A percentile compares a stretch with the other conserved stretches of the same genome.
Conservation (phyloP, 495 filamentous ascomycete genomes). For the Zalerion maritima region DNA sequence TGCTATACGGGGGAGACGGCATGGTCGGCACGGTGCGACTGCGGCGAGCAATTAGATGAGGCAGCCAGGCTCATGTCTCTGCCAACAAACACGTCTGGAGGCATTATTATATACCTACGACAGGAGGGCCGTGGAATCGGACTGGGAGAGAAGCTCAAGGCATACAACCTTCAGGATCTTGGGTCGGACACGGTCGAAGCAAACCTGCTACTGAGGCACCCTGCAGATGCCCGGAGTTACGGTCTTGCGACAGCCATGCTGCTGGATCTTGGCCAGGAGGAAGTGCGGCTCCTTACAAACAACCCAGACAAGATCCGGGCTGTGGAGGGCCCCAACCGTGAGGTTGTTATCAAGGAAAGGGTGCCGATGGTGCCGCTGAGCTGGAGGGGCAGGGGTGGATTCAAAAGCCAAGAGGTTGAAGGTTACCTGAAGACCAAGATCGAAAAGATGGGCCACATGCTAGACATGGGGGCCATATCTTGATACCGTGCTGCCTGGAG, state of each 20-base stretch:
- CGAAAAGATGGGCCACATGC: slow-evolving; percentile 60
- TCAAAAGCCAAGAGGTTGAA: slow-evolving; percentile 76
- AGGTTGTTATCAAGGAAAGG: slow-evolving; percentile 75
- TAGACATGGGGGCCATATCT: slow-evolving; percentile 17
- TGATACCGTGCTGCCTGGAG: too few relatives aligned
- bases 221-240: slow-evolving; percentile 87
- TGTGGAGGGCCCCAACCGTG: slow-evolving; percentile 78
- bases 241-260: slow-evolving; percentile 91
- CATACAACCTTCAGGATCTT: slow-evolving; percentile 93
- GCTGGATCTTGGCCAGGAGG: slow-evolving; percentile 62
- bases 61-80: slow-evolving; percentile 87
- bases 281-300: slow-evolving; percentile 83
- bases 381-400: slow-evolving; percentile 76
- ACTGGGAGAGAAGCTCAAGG: slow-evolving; percentile 87
- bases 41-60: slow-evolving; percentile 94
- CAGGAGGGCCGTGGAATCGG: slow-evolving; percentile 96
- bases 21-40: slow-evolving; percentile 95
- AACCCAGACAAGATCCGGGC: slow-evolving; percentile 95
- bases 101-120: slow-evolving; percentile 86
- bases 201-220: slow-evolving; percentile 80
- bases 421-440: slow-evolving; percentile 89
- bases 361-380: slow-evolving; percentile 93
- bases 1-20: slow-evolving; percentile 98
- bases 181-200: slow-evolving; percentile 94
- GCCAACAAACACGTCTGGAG: slow-evolving; percentile 49